Conservation (phyloP, 306 rosid genomes). For the Gastrolobium bilobum region DNA sequence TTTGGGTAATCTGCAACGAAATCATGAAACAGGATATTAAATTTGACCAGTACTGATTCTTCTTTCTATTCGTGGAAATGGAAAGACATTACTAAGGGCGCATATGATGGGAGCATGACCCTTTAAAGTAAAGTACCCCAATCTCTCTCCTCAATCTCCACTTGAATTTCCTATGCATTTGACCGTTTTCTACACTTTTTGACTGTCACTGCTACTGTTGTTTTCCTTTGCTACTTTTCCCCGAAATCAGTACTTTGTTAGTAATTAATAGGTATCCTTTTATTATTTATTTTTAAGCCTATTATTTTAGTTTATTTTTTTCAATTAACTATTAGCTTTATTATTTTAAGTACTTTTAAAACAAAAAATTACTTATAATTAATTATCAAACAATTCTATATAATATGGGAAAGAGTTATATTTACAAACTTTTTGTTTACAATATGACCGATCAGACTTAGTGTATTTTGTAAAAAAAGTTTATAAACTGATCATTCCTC, state of each 20-base stretch:
- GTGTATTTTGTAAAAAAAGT: too few relatives aligned
- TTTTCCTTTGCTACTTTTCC: neutral
- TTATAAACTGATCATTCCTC: too few relatives aligned
- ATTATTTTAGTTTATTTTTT: too few relatives aligned
- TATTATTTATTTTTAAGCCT: too few relatives aligned
- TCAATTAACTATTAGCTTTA: too few relatives aligned
- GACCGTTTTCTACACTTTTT: constrained; percentile 14
- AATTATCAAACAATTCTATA: too few relatives aligned
- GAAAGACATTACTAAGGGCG: neutral
- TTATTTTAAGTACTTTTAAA: too few relatives aligned
- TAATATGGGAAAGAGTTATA: too few relatives aligned
- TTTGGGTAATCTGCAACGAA: constrained; percentile 2
- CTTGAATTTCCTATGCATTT: constrained; percentile 1
- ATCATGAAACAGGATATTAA: constrained; percentile 15
- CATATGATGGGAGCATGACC: constrained; percentile 7
- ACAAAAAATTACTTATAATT: too few relatives aligned
- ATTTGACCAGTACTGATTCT: constrained; percentile 15
- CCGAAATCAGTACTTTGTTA: neutral
- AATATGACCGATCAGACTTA: too few relatives aligned
- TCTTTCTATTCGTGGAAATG: constrained; percentile 9
- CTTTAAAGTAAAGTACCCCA: neutral
- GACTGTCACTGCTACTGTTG: neutral
- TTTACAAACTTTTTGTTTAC: too few relatives aligned
- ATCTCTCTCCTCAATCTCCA: neutral
- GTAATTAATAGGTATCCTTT: too few relatives aligned